Percentiles rank a stretch among this genome's conserved stretches.
Conservation (phyloP, 2,329 filamentous ascomycete species). For the Cucurbitaria berberidis region DNA sequence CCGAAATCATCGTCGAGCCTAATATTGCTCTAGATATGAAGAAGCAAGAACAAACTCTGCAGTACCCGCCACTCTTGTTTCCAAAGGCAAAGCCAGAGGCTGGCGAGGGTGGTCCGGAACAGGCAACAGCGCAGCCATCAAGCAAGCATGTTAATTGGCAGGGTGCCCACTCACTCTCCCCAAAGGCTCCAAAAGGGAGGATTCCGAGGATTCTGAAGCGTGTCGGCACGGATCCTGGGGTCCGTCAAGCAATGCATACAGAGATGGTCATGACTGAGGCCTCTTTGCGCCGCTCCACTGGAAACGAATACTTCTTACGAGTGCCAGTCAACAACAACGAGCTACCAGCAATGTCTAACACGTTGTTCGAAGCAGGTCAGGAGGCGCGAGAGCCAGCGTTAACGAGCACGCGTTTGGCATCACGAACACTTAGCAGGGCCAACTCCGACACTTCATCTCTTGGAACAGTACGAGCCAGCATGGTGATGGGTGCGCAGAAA, state of each 20-base stretch:
- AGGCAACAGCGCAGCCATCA: neutral
- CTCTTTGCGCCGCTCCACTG: constrained; percentile 14
- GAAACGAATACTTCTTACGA: constrained; percentile 3
- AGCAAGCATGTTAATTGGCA: constrained; percentile 2
- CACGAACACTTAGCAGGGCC: neutral
- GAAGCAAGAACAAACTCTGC: neutral
- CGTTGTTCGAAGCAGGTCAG: neutral
- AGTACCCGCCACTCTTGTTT: neutral
- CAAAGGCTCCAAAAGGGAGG: neutral
- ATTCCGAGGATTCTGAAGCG: neutral
- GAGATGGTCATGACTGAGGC: constrained; percentile 13
- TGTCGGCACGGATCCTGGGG: neutral
- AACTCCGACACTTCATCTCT: constrained; percentile 5
- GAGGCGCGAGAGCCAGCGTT: neutral
- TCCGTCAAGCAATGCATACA: constrained; percentile 10
- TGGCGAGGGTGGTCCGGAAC: neutral
- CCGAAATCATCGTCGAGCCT: neutral
- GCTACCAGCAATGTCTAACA: constrained; percentile 3
- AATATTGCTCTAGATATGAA: neutral
- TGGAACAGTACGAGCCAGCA: neutral
- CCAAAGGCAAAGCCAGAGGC: neutral
- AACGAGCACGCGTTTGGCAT: neutral
- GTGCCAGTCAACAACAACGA: constrained; percentile 9
- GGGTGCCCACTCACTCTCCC: neutral
- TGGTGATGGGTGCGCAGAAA: neutral